phyloP scores from a whole-genome alignment of 345 rosid genomes.

The Salix dunnii region DNA sequence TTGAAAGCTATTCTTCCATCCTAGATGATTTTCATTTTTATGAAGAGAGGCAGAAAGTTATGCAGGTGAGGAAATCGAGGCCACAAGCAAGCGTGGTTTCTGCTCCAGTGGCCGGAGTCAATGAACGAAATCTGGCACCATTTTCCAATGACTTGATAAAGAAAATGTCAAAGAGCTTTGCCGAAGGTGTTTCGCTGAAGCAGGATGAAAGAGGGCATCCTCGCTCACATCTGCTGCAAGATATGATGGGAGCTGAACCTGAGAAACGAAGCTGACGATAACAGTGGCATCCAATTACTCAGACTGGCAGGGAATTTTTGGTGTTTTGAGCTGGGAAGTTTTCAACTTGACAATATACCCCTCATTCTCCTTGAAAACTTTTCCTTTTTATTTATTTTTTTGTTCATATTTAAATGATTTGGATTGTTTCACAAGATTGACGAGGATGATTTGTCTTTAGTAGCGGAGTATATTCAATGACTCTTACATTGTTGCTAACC shows the following conservation, averaged over 20 bases:
- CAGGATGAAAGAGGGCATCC: conserved; percentile 12
- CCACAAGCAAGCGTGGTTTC: conserved; percentile 29
- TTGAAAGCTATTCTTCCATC: conserved; percentile 51
- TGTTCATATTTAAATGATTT: conserved; percentile 13
- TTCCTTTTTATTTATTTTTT: not conserved
- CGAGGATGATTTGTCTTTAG: not conserved
- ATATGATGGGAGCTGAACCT: conserved; percentile 6
- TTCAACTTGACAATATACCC: conserved; percentile 6
- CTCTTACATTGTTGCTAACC: not conserved
- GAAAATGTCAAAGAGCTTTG: conserved; percentile 58
- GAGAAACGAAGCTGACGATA: conserved; percentile 3
- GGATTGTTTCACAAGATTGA: conserved; percentile 11
- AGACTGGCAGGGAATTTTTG: not conserved
- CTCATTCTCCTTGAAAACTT: not conserved
- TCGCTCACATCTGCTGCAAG: conserved; percentile 7
- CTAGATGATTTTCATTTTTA: conserved; percentile 75
- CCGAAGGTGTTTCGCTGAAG: conserved; percentile 46
- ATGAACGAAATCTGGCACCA: conserved; percentile 22
- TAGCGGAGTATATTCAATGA: not conserved
- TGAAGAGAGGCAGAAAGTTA: conserved; percentile 69
- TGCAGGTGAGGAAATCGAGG: conserved; percentile 61
- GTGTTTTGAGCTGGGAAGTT: conserved; percentile 3
- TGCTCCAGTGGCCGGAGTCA: conserved; percentile 17
- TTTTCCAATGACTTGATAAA: conserved; percentile 33
- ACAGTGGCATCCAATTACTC: not conserved